These are phyloP conservation scores for Citrus inodora DNA, from an alignment of 345 rosid genomes.

Conservation along the genomic window DNA sequence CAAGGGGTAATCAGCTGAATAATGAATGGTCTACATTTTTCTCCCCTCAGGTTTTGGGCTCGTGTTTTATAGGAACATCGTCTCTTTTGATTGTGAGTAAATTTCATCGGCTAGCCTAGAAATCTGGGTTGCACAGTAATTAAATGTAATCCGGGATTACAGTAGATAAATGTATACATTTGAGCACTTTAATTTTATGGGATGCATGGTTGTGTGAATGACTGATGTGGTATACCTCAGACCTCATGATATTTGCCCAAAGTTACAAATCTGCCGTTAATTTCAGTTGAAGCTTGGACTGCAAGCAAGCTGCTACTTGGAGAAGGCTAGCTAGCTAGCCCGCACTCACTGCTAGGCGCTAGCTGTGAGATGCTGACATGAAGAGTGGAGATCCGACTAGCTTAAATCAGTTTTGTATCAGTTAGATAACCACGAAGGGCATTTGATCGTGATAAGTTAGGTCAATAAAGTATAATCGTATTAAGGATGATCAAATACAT, in stretches of 20 bases:
- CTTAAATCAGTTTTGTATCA: neutral
- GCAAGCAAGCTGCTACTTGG: neutral
- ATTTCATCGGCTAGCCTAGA: too few relatives aligned
- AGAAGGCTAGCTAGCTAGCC: neutral
- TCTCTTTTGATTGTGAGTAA: neutral
- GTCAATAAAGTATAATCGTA: too few relatives aligned
- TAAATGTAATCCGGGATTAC: too few relatives aligned
- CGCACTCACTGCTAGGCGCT: neutral
- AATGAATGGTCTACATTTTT: too few relatives aligned
- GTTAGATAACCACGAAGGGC: neutral
- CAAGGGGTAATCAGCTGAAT: neutral
- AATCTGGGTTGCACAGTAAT: too few relatives aligned
- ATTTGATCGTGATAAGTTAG: neutral
- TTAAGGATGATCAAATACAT: neutral
- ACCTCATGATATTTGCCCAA: neutral
- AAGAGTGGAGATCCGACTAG: neutral
- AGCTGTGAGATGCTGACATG: neutral
- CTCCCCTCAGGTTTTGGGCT: too few relatives aligned
- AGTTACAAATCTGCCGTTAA: neutral
- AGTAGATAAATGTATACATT: too few relatives aligned
- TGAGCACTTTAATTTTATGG: neutral
- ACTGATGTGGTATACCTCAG: neutral
- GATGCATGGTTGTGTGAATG: neutral
- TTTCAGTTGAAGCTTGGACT: neutral
- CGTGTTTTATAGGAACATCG: too few relatives aligned